Evolutionary conservation across 768 basidiomycete genomes (phyloP).

Genomic region (Rhizopogon roseolus): DNA sequence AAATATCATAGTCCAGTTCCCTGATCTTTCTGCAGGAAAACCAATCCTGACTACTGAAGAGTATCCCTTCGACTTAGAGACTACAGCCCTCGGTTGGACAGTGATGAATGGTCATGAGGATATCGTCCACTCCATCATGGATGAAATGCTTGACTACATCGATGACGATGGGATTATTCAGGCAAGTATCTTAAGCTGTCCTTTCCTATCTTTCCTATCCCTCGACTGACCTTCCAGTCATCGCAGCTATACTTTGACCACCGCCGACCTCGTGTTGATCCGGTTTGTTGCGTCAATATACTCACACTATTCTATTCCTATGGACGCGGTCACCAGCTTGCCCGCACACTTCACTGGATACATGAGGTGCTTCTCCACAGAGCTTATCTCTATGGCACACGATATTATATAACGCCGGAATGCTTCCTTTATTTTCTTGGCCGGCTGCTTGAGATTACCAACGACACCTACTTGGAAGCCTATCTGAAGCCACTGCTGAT

Average conservation of each 20-base stretch:
- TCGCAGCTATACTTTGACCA: constrained; percentile 49
- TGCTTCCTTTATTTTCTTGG: constrained; percentile 49
- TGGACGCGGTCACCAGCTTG: constrained; percentile 42
- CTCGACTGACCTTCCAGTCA: not conserved
- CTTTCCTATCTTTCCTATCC: not conserved
- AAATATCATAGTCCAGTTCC: not conserved
- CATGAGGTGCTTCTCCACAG: constrained; percentile 44
- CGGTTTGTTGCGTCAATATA: constrained; percentile 48
- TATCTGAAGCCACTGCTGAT: constrained; percentile 36
- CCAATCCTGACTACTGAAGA: constrained; percentile 40
- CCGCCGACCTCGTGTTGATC: constrained; percentile 46
- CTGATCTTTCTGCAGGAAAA: constrained; percentile 22
- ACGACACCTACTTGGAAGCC: constrained; percentile 28
- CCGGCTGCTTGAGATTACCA: constrained; percentile 35
- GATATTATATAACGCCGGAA: constrained; percentile 50
- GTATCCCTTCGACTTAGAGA: constrained; percentile 55
- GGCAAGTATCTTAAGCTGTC: constrained; percentile 18
- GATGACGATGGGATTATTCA: constrained; percentile 48
- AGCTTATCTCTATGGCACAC: constrained; percentile 50
- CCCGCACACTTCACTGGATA: constrained; percentile 43
- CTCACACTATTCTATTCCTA: constrained; percentile 45
- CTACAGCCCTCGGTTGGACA: constrained; percentile 50
- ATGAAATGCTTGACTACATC: constrained; percentile 51
- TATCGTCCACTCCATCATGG: constrained; percentile 40
- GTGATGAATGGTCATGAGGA: constrained; percentile 29